Evolutionary conservation across 2,329 filamentous ascomycete genomes (phyloP), one percentile per base, ranked within the genome.

Genomic region (Fusarium temperatum): DNA sequence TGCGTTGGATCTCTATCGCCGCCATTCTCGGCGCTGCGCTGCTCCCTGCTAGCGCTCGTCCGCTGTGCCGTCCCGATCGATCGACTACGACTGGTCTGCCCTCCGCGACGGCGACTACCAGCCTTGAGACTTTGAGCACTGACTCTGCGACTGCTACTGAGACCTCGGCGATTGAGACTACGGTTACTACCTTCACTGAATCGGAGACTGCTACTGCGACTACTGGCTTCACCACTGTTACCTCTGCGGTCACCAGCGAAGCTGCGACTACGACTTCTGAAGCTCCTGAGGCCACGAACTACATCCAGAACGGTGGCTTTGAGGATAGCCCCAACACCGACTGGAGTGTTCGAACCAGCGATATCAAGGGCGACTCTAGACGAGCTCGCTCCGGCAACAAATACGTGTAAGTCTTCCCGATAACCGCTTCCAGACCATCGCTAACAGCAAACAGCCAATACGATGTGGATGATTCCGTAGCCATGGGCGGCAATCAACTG

Each of bases 1-100:
- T 76, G 74, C 74, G 74, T 32, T 76, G 63, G 39, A 8, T 47
- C n/a, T 73, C 73, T 35, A 18, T 76, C 12, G 70, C 51, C 18
- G 36, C 65, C 17, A 11, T 68, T 5, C 51, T 75, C 6, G 54
- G 71, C 10, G 71, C 68, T 2, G 60, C 50, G 2, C 13, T 74
- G 42, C 24, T 75, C 20, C 69, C 66, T 0, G 62, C 20, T 6
- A 70, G 20, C 8, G 68, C 68, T 18, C 44, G 50, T n/a, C 63
- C 59, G 2, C 11, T 59, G 11, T 73, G 70, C 38, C 68, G 42
- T 38, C 60, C 57, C 11, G 53, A 64, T 39, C 24, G 42, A 45
- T 41, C 56, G 20, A 60, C 63, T 20, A 48, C 51, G 32, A 36
- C 41, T 58, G 41, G 11, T 6, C 55, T 48, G 10, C 28, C 63